Evolutionary conservation across 2,329 filamentous ascomycete genomes (phyloP).

Genomic region (Canariomyces notabilis): DNA sequence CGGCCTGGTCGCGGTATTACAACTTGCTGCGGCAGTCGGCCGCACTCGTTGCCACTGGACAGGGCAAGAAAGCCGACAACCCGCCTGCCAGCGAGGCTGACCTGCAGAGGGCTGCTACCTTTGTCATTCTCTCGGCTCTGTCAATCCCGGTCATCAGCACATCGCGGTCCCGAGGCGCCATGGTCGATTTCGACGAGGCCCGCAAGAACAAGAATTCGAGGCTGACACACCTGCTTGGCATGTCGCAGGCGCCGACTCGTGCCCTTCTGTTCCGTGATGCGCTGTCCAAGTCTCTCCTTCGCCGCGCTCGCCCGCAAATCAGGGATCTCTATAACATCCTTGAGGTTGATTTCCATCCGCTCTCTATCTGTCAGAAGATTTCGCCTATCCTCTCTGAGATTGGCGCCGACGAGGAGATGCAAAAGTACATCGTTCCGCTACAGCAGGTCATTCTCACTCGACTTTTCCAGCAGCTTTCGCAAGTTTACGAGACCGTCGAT

Average conservation of each 20-base stretch:
- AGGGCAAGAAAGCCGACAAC: conserved; percentile 91
- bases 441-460: conserved; percentile 98
- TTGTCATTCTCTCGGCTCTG: conserved; percentile 88
- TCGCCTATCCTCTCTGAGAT: conserved; percentile 93
- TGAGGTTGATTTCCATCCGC: conserved; percentile 96
- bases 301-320: conserved; percentile 90
- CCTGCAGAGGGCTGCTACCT: conserved; percentile 89
- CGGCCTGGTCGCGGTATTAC: conserved; percentile 96
- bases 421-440: conserved; percentile 90
- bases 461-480: conserved; percentile 96
- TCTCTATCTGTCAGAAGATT: conserved; percentile 99
- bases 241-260: conserved; percentile 84
- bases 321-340: conserved; percentile 97
- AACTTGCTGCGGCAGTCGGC: conserved; percentile 90
- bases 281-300: conserved; percentile 87
- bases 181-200: conserved; percentile 94
- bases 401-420: conserved; percentile 89
- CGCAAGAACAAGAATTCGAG: conserved; percentile 99
- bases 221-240: conserved; percentile 90
- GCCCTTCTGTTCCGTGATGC: conserved; percentile 92
- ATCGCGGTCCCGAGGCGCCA: conserved; percentile 86
- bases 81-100: conserved; percentile 84
- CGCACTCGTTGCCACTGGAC: conserved; percentile 73
- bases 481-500: conserved; percentile 98
- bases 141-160: conserved; percentile 99